Evolutionary conservation across 2,329 filamentous ascomycete genomes (phyloP), one percentile per base, ranked within the genome.

Genomic region (Monilinia polystroma): DNA sequence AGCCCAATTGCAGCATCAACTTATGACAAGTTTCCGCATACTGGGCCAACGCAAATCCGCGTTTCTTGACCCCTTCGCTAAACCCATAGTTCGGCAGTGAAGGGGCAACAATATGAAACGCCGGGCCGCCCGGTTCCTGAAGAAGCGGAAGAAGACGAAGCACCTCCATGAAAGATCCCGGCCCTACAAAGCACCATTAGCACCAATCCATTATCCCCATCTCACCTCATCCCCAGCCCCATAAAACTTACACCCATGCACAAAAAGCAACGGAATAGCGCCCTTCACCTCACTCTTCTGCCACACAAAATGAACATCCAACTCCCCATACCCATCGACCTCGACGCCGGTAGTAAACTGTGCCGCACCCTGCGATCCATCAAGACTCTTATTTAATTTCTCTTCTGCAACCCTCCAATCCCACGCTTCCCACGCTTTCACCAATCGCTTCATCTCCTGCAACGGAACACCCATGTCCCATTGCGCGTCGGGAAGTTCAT

Each of bases 1-100:
- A 92, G 0, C 88, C 88, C 4, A 92, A 80, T 29, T 82, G 81
- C 5, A 84, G 77, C 90, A 92, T 92, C 20, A 92, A 77, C 66
- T 85, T 86, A 75, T 92, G 85, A 70, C 85, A 79, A 0, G 82
- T 82, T 75, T 91, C 85, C 2, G 87, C 86, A 72, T 89, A 88
- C 70, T 89, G 84, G n/a, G 80, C 78, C 23, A 85, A 71, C 3
- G 80, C 82, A 67, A 89, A 90, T 0, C 86, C 86, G 58, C 78
- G 56, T 47, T 68, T 69, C 41, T 66, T 69, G 0, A 75, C 67
- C 0, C 73, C 76, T 53, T 74, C 68, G 0, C 76, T 81, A 76
- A 85, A 82, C 71, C 82, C 79, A 69, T 80, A 84, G 56, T 83
- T 82, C 0, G 85, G 85, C 4, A 87, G 75, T 11, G 82, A 85